Evolutionary conservation across 768 basidiomycete species (phyloP).

Genomic region (Melanogaster broomeanus): DNA sequence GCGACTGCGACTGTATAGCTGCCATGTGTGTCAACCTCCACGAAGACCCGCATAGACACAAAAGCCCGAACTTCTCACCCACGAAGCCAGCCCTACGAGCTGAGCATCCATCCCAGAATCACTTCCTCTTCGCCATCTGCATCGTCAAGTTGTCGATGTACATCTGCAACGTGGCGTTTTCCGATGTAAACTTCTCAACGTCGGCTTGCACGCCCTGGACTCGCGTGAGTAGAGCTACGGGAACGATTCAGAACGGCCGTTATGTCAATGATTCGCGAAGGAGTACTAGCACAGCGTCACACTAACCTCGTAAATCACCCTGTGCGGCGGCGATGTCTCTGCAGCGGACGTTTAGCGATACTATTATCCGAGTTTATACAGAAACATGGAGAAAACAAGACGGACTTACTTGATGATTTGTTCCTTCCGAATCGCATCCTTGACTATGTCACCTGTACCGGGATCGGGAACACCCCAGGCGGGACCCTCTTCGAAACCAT

Average conservation of each 20-base stretch:
- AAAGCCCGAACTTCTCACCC: no score
- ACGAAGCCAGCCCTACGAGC: no score
- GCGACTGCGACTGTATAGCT: no score
- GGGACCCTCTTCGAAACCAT: conserved; percentile 40
- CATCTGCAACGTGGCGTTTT: conserved; percentile 82
- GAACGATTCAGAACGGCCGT: neutral
- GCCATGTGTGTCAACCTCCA: no score
- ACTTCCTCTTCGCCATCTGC: conserved; percentile 82
- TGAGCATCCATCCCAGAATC: conserved; percentile 14
- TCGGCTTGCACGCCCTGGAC: conserved; percentile 73
- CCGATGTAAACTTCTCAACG: conserved; percentile 76
- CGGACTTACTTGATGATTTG: conserved; percentile 69
- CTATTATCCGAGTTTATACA: neutral
- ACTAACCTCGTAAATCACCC: conserved; percentile 73
- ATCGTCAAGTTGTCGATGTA: conserved; percentile 89
- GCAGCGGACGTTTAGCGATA: neutral
- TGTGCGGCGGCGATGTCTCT: conserved; percentile 80
- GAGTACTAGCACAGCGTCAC: neutral
- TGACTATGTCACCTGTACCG: conserved; percentile 61
- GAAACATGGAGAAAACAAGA: neutral
- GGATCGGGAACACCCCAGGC: conserved; percentile 52
- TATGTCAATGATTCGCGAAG: neutral
- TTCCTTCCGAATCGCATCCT: conserved; percentile 78
- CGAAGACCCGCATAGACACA: no score
- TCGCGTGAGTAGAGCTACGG: conserved; percentile 62